Percentiles rank a stretch among this genome's conserved stretches.
Conservation (phyloP, 2,329 filamentous ascomycete genomes). For the Hypoxylon sp. region DNA sequence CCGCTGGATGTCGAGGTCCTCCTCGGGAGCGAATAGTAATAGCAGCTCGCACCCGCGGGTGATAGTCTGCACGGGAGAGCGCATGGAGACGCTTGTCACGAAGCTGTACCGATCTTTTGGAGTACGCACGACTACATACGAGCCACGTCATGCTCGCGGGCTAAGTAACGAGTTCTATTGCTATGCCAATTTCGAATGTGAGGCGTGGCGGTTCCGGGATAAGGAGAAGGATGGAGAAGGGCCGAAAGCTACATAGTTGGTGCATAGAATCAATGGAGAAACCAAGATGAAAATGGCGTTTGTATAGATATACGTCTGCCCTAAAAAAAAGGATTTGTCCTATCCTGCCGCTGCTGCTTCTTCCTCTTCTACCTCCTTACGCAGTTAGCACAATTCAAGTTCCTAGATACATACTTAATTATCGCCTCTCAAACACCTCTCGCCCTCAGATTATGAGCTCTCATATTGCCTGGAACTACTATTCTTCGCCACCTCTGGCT, state of each 20-base stretch:
- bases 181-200: conserved; percentile 82
- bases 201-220: conserved; percentile 61
- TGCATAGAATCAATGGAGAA: neutral
- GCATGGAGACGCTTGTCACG: conserved; percentile 75
- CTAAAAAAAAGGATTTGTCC: neutral
- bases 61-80: conserved; percentile 83
- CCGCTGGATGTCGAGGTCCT: conserved; percentile 75
- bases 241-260: neutral
- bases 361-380: neutral
- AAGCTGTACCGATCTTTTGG: conserved; percentile 78
- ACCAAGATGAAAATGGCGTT: neutral
- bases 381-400: neutral
- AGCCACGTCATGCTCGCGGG: conserved; percentile 78
- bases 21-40: conserved; percentile 38
- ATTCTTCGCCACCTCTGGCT: too few species aligned
- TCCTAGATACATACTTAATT: too few species aligned
- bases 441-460: too few species aligned
- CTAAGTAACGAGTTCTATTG: conserved; percentile 86
- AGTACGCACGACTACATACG: conserved; percentile 75
- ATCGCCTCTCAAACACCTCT: too few species aligned
- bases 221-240: conserved; percentile 23
- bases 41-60: conserved; percentile 57
- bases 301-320: neutral
- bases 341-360: neutral
- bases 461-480: too few species aligned